Base-by-base conservation (phyloP, 768 basidiomycete species). In the Mycena rosella region DNA sequence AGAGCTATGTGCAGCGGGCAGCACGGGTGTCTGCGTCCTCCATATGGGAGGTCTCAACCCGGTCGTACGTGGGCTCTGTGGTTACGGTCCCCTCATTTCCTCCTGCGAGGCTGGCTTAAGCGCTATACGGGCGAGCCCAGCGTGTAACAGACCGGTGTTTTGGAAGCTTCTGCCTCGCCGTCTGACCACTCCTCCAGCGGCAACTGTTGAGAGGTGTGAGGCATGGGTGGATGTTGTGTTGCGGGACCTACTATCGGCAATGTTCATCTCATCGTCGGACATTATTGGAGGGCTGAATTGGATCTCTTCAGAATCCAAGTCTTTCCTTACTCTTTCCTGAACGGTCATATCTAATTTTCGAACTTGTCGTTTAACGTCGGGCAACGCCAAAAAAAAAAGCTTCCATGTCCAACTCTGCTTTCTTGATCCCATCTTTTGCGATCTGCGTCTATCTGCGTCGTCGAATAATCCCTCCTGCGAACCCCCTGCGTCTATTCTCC, bases 241-340 rank as follows among this genome's bases (percentile, higher is more conserved):
- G 22, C 30, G 49, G 29, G 20, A 77, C 85, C 40, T 74, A 93
- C 94, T 86, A 54, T 96, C 95, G 78, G 95, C 94, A 74, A 96
- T 93, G 74, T 92, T 93, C 94, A 96, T 96, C 76, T 92, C 94
- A 82, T 96, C 93, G 86, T 94, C 94, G 62, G 93, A 94, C 94
- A 95, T 95, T 80, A n/a, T n/a, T n/a, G n/a, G n/a, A n/a, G n/a
- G n/a, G n/a, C n/a, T n/a, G n/a, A n/a, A n/a, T n/a, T n/a, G n/a
- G n/a, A n/a, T n/a, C n/a, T n/a, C n/a, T n/a, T n/a, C n/a, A n/a
- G n/a, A n/a, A n/a, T n/a, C n/a, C n/a, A n/a, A n/a, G n/a, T n/a
- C n/a, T n/a, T n/a, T n/a, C n/a, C n/a, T n/a, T n/a, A n/a, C n/a
- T n/a, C n/a, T n/a, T n/a, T n/a, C n/a, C n/a, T n/a, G n/a, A n/a